A percentile compares a stretch with the other conserved stretches of the same genome.
Evolutionary conservation across 306 rosid species (phyloP).

Genomic region (Inga leiocalycina): DNA sequence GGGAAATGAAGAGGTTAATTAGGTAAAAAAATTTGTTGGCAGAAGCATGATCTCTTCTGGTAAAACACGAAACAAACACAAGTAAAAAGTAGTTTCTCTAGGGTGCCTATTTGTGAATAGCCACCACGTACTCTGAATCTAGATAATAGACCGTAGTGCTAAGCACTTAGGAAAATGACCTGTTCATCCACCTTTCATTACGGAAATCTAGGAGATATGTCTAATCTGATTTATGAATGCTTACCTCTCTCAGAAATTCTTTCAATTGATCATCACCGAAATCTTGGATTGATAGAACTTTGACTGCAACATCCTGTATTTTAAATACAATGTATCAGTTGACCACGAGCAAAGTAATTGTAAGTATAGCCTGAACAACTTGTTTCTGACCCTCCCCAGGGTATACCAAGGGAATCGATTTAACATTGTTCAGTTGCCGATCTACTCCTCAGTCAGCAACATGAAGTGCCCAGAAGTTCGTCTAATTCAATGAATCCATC

Average conservation of each 20-base stretch:
- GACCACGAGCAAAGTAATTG: background rate
- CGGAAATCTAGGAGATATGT: background rate
- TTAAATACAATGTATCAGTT: background rate
- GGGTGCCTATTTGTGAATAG: background rate
- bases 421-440: background rate
- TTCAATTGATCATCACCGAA: constrained; percentile 83
- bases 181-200: background rate
- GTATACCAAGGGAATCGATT: background rate
- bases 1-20: background rate
- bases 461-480: constrained; percentile 10
- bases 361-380: background rate
- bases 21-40: background rate
- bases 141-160: background rate
- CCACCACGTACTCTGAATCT: background rate
- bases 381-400: background rate
- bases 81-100: background rate
- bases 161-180: background rate
- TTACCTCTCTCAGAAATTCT: constrained; percentile 92
- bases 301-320: constrained; percentile 95
- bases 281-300: constrained; percentile 83
- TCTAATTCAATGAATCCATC: constrained; percentile 7
- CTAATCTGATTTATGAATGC: constrained; percentile 16
- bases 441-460: constrained; percentile 2
- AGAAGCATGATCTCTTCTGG: background rate
- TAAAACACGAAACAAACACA: background rate